Base-by-base conservation (phyloP, 106 monocot genomes). In the Apostasia shenzhenica region DNA sequence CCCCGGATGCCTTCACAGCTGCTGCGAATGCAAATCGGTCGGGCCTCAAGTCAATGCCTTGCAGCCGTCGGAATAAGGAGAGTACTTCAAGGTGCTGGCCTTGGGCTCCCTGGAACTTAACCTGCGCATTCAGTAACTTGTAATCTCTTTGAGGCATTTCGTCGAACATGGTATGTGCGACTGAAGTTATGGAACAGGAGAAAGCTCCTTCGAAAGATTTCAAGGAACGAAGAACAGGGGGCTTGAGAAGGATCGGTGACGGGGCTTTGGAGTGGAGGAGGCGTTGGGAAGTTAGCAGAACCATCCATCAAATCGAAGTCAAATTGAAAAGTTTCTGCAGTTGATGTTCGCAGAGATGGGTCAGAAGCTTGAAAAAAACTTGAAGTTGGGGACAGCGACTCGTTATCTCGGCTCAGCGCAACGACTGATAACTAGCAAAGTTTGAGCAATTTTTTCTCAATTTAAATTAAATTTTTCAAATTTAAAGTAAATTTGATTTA, bases 1-100 rank as follows among this genome's bases (percentile, higher is more conserved):
- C 14, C 1, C 67, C 57, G 5, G 70, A 75, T 1, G 87, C 85
- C 67, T 87, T 91, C 54, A 83, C 53, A 14, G 48, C 72, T 0
- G 87, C 82, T 0, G 91, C 80, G 2, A 85, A 61, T 12, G 85
- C 75, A 6, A 82, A 75, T 45, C 75, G 9, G 56, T 85, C 82
- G 0, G 82, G 87, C 14, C 14, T 57, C 1, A 72, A 7, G 0
- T 50, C 14, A 44, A 62, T 55, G 6, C 8, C 39, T 2, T 45
- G 85, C 75, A 73, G 63, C 46, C 43, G 57, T 70, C 42, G 57
- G 76, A 83, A 78, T 1, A 72, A 45, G 2, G 55, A 52, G 1
- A 85, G 39, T 4, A 76, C 64, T 5, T 72, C 61, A 45, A 1
- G n/a, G 71, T 75, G 37, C 0, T 52, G 78, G 8, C 57, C 70